These are phyloP conservation scores for carrot (Daucus carota) DNA, from an alignment of 129 eudicot species.

Conservation along the genomic window DNA sequence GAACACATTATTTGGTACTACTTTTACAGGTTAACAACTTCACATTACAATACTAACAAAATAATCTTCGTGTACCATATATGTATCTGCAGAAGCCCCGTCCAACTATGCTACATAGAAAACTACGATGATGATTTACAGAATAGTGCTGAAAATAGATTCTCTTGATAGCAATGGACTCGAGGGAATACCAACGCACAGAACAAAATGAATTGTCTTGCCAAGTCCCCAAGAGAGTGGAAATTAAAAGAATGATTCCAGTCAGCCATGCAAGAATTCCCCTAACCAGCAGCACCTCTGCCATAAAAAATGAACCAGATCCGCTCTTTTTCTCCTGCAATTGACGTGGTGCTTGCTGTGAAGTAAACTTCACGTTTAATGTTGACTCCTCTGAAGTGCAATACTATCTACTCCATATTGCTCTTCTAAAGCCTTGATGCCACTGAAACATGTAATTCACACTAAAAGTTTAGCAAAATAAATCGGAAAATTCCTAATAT, in stretches of 20 bases:
- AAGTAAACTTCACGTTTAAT: constrained; percentile 37
- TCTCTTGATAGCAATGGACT: neutral
- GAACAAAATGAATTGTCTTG: no score
- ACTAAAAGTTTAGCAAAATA: no score
- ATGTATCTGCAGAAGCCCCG: no score
- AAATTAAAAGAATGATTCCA: constrained; percentile 66
- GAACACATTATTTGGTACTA: neutral
- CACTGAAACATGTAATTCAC: no score
- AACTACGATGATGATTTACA: neutral
- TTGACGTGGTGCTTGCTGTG: constrained; percentile 40
- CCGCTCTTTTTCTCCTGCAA: constrained; percentile 48
- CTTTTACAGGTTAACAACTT: neutral
- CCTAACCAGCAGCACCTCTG: constrained; percentile 63
- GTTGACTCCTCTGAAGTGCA: constrained; percentile 31
- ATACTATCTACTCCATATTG: no score
- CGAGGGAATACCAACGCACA: neutral
- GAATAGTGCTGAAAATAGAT: neutral
- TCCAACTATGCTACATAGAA: neutral
- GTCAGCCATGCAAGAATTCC: constrained; percentile 79
- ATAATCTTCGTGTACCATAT: neutral
- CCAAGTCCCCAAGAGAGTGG: constrained; percentile 89
- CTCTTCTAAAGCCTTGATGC: no score
- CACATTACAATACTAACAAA: neutral
- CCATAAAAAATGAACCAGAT: constrained; percentile 20
- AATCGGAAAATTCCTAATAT: no score